Conservation (phyloP, 768 basidiomycete genomes). For the Holtermannia corniformis region DNA sequence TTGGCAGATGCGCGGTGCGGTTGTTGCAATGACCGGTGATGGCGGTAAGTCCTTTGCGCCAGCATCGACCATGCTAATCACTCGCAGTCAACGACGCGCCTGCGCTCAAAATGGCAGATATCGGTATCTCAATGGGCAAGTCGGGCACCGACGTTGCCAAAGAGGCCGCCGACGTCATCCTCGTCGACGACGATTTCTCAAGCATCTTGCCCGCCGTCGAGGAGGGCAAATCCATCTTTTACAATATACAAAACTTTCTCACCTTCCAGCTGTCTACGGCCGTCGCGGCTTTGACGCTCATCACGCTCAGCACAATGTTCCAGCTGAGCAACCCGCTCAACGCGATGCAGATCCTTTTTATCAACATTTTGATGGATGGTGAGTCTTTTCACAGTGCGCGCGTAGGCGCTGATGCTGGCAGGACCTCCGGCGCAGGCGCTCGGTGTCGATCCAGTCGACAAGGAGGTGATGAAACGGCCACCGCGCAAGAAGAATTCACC, state of each 20-base stretch:
- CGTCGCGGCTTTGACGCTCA: slow-evolving; percentile 88
- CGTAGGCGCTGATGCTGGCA: slow-evolving; percentile 33
- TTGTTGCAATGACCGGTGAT: slow-evolving; percentile 97
- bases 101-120: slow-evolving; percentile 94
- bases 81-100: slow-evolving; percentile 92
- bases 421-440: slow-evolving; percentile 91
- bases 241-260: slow-evolving; percentile 97
- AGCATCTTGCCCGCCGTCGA: slow-evolving; percentile 90
- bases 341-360: slow-evolving; percentile 98
- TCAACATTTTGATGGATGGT: slow-evolving; percentile 99
- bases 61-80: background rate
- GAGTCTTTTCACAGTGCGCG: slow-evolving; percentile 19
- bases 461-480: slow-evolving; percentile 80
- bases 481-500: slow-evolving; percentile 88
- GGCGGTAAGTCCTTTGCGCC: slow-evolving; percentile 54
- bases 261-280: slow-evolving; percentile 96
- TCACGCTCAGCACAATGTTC: slow-evolving; percentile 85
- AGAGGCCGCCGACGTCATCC: slow-evolving; percentile 92
- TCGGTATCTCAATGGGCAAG: slow-evolving; percentile 95
- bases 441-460: slow-evolving; percentile 93
- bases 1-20: slow-evolving; percentile 75
- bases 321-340: slow-evolving; percentile 86
- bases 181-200: slow-evolving; percentile 94
- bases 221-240: slow-evolving; percentile 96
- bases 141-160: slow-evolving; percentile 98